Base-by-base conservation (phyloP, 257 asterid genomes). In the Linaria vulgaris region DNA sequence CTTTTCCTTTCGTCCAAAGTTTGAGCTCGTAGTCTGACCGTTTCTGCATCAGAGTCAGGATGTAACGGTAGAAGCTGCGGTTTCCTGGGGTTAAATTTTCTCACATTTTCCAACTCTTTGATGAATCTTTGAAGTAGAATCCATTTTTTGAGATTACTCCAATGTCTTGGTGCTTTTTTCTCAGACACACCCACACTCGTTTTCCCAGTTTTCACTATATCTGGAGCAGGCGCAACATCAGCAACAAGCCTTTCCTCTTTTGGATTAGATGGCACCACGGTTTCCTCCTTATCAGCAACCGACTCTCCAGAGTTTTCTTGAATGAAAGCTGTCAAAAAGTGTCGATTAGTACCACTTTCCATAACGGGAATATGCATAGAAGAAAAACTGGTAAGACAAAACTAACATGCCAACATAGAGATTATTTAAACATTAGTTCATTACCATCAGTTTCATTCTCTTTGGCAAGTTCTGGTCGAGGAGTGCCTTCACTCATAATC, bases 81-180 rank as follows among this genome's bases (percentile, higher is more conserved):
- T 69, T 74, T 83, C 80, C 59, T 77, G 59, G 82, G 83, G 75
- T 85, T 80, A 46, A 87, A 75, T 72, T 75, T 85, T 57, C 74
- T 85, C 69, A 94, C 92, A 56, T 87, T 90, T 44, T 94, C 97
- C 75, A 94, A 68, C 61, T 70, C 99, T 68, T 74, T 84, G 75
- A 86, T 75, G 58, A 94, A 94, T 69, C 86, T 83, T 72, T 86
- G 96, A 57, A 94, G 99, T 54, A 94, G 79, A 73, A 94, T 82
- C 97, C 96, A 88, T 69, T 88, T 94, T 57, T 94, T 94, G 14
- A 94, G 92, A 75, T 90, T 90, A 63, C 97, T 87, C 99, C 99
- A 94, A 68, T 83, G 91, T 71, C 82, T 84, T 23, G 88, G 95
- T 24, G 95, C 91, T 71, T 79, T 84, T 70, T 83, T 90, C 49